phyloP scores from a whole-genome alignment of 305 asterid genomes.

The Fraxinus dipetala region DNA sequence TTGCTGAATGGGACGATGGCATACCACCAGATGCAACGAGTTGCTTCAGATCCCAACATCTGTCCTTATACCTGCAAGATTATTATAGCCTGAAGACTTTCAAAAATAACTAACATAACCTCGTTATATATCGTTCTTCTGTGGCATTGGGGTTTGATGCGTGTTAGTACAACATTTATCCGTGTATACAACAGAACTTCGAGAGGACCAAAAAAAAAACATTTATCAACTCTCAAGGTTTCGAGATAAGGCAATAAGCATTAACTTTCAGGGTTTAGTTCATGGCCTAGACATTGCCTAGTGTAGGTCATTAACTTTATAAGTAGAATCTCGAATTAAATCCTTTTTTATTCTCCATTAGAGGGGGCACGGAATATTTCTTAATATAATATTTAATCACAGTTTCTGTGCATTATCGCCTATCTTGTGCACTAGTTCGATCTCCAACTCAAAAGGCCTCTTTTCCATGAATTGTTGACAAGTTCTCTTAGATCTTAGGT shows the following conservation, averaged over 20 bases:
- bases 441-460: slow-evolving; percentile 6
- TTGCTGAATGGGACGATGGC: slow-evolving; percentile 98
- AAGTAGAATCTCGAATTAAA: not conserved
- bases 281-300: not conserved
- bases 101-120: not conserved
- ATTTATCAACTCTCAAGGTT: not conserved
- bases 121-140: not conserved
- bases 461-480: not conserved
- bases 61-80: slow-evolving; percentile 86
- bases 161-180: not conserved
- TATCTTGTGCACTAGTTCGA: not conserved
- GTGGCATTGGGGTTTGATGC: not conserved
- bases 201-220: not conserved
- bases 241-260: not conserved
- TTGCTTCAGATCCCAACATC: slow-evolving; percentile 73
- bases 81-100: slow-evolving; percentile 36
- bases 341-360: not conserved
- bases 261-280: not conserved
- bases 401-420: not conserved
- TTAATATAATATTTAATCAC: not conserved
- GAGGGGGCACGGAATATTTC: not conserved
- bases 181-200: not conserved
- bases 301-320: not conserved
- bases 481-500: not conserved
- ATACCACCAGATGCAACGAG: slow-evolving; percentile 98